phyloP scores from a whole-genome alignment of 2,329 filamentous ascomycete species.

The Ceratocystis diversiconidia region DNA sequence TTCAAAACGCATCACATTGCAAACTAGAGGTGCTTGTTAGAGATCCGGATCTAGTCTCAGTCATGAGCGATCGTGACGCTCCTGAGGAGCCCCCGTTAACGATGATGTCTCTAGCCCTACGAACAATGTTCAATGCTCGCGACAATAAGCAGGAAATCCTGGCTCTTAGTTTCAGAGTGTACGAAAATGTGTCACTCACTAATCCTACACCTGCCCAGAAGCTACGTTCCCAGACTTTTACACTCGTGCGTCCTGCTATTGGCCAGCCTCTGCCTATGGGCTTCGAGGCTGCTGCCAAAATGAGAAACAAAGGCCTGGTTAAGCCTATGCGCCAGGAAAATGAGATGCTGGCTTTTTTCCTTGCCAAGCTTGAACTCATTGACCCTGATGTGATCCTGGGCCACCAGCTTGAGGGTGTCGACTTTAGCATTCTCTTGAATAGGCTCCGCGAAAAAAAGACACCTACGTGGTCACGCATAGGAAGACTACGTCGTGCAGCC shows the following conservation, averaged over 20 bases:
- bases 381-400: slow-evolving; percentile 92
- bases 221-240: slow-evolving; percentile 80
- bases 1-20: slow-evolving; percentile 93
- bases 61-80: slow-evolving; percentile 63
- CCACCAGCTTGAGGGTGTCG: slow-evolving; percentile 92
- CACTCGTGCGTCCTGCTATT: slow-evolving; percentile 69
- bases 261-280: slow-evolving; percentile 61
- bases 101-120: slow-evolving; percentile 85
- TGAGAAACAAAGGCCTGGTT: slow-evolving; percentile 61
- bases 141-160: slow-evolving; percentile 96
- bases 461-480: slow-evolving; percentile 86
- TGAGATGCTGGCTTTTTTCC: slow-evolving; percentile 73
- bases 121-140: slow-evolving; percentile 76
- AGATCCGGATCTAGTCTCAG: slow-evolving; percentile 61
- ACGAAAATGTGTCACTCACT: slow-evolving; percentile 73
- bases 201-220: slow-evolving; percentile 83
- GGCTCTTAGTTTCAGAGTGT: slow-evolving; percentile 79
- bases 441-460: slow-evolving; percentile 82
- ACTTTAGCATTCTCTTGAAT: slow-evolving; percentile 80
- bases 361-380: slow-evolving; percentile 73
- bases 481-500: slow-evolving; percentile 63
- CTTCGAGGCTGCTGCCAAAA: slow-evolving; percentile 62
- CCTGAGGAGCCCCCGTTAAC: slow-evolving; percentile 76
- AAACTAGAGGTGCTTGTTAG: slow-evolving; percentile 79
- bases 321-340: slow-evolving; percentile 72